Evolutionary conservation across 176 grass and related monocot species (phyloP), one percentile per base, ranked within the genome.

Genomic region (Phoenix roebelenii): DNA sequence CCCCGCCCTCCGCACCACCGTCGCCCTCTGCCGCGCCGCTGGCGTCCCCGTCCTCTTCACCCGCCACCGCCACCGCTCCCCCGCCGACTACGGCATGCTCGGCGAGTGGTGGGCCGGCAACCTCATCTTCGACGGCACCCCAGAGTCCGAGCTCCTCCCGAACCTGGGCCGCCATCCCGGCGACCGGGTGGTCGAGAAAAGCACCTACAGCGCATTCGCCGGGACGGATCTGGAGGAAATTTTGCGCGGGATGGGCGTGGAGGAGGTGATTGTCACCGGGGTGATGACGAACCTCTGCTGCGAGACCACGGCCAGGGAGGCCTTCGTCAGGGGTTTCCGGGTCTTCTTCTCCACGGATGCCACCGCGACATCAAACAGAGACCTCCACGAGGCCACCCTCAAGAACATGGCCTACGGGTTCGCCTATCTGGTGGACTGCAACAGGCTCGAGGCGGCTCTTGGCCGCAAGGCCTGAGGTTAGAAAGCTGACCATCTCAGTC

Each of bases 271-370:
- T 54, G 76, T 83, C 64, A 18, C 55, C 1, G 87, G 87, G 28
- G 79, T 90, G 26, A 86, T 90, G 87, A 86, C 79, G 48, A 83
- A 86, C 79, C 87, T 90, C 16, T 90, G 87, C 76, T 90, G 87
- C 79, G 83, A 86, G 76, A 86, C 82, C 58, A 82, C 86, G 69
- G 74, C 78, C 39, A 72, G 75, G 76, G 86, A 90, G 57, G 82
- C 86, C 2, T 90, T 90, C 68, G 74, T 82, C 10, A 76, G 78
- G 64, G 86, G 81, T 15, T 90, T 90, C 60, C 50, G 86, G 54
- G 86, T 90, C 12, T 90, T 90, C 82, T 90, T 90, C 81, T 90
- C 86, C 17, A 72, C 71, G 55, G 86, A 90, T 62, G 86, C 82
- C 50, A 90, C 83, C 1, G 75, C 74, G 39, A 86, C 79, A 32